phyloP scores from a whole-genome alignment of 2,329 filamentous ascomycete genomes.

The Stachybotrys elegans region DNA sequence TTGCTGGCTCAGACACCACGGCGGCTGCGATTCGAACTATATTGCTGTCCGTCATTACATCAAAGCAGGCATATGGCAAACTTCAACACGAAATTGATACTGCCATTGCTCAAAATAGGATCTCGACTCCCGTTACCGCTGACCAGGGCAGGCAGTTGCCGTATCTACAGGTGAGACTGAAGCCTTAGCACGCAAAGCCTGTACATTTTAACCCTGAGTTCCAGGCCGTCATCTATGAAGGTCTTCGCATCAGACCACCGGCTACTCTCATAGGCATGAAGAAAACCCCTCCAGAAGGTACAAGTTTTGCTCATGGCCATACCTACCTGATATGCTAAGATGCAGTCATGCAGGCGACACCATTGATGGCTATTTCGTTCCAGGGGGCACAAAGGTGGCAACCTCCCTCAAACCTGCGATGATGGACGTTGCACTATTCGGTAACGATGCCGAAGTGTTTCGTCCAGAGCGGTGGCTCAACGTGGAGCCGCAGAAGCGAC shows the following conservation, averaged over 20 bases:
- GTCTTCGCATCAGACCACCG: neutral
- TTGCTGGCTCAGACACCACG: constrained; percentile 42
- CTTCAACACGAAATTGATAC: constrained; percentile 38
- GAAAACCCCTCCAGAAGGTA: constrained; percentile 15
- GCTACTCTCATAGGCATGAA: constrained; percentile 18
- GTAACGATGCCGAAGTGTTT: neutral
- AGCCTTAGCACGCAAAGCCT: too few species aligned
- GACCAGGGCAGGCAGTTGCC: constrained; percentile 24
- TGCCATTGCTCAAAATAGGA: constrained; percentile 22
- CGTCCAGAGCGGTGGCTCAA: constrained; percentile 2
- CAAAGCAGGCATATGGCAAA: constrained; percentile 35
- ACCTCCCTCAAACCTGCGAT: neutral
- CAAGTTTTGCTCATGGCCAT: too few species aligned
- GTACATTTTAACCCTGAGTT: too few species aligned
- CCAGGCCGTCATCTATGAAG: constrained; percentile 1
- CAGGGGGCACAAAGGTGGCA: constrained; percentile 19
- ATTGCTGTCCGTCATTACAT: constrained; percentile 42
- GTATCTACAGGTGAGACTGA: constrained; percentile 31
- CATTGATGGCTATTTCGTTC: constrained; percentile 19
- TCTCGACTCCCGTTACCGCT: constrained; percentile 21
- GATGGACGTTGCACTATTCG: neutral
- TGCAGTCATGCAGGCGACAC: constrained; percentile 14
- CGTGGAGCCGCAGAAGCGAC: neutral
- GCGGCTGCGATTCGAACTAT: constrained; percentile 44
- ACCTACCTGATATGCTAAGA: too few species aligned